Evolutionary conservation across 2,329 filamentous ascomycete species (phyloP), one percentile per base, ranked within the genome.

Genomic region (Fusarium vanettenii): DNA sequence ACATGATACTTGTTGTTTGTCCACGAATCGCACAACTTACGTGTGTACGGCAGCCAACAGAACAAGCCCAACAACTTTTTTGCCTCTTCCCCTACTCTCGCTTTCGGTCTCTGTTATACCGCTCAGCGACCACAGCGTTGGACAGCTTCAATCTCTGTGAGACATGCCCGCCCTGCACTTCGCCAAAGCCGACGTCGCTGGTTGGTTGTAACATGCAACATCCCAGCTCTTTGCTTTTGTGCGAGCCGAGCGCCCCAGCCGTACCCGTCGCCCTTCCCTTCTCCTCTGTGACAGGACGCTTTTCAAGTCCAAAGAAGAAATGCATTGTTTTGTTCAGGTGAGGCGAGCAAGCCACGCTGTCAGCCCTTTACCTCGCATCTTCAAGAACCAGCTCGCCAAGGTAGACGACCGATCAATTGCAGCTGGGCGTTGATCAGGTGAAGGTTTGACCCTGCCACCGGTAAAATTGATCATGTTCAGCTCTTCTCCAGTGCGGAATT

Each of bases 91-190:
- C n/a, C 45, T 10, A 13, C 48, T 52, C 16, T 52, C 48, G 45
- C 50, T 71, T 52, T 71, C 67, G 66, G 59, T 56, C 69, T 69
- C 52, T 56, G 60, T 39, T 60, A 64, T 35, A 35, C 55, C 63
- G 61, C 60, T 52, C 43, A 33, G 60, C 43, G 11, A 52, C 48
- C 60, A 65, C 57, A 60, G 45, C 56, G 64, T 62, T 41, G 45
- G 60, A 57, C 64, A 33, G 33, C 60, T 52, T 56, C 31, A 66
- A 69, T 69, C 59, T 72, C 65, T 57, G 71, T 76, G 75, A 76
- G 75, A 77, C 75, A 76, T 65, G 50, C 52, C 61, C 66, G 57
- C 43, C 61, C 65, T 70, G 60, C 67, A 41, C 55, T 33, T 70
- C 63, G 63, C 69, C 48, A 62, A 70, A 61, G 27, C 16, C 22